phyloP scores from a whole-genome alignment of 2,329 filamentous ascomycete genomes.

The Graphiopsis chlorocephala region DNA sequence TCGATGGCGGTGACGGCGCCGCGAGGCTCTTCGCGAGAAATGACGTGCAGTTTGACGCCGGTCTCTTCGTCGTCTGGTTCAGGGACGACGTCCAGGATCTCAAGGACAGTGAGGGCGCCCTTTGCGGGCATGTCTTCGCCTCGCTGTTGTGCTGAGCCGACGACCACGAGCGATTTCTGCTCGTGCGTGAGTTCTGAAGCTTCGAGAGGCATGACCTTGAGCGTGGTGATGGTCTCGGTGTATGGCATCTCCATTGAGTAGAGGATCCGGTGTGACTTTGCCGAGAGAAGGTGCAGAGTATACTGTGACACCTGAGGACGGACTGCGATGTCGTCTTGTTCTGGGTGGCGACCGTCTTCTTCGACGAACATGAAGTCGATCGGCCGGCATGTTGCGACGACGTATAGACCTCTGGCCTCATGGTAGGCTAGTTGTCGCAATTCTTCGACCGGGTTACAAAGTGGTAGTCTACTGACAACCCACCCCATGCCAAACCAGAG shows the following conservation, averaged over 20 bases:
- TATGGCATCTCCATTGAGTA: constrained; percentile 71
- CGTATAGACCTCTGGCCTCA: constrained; percentile 69
- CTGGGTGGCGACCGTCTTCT: constrained; percentile 79
- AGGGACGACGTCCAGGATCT: constrained; percentile 87
- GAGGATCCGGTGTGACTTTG: constrained; percentile 73
- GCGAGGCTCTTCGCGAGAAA: constrained; percentile 87
- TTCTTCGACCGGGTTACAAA: constrained; percentile 58
- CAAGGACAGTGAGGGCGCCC: constrained; percentile 84
- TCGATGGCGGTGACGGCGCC: constrained; percentile 83
- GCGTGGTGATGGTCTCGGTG: constrained; percentile 73
- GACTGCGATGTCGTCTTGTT: constrained; percentile 61
- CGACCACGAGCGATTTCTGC: constrained; percentile 73
- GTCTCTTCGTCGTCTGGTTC: constrained; percentile 83
- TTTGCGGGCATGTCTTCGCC: constrained; percentile 88
- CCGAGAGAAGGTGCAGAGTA: constrained; percentile 73
- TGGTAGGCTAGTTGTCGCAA: constrained; percentile 75
- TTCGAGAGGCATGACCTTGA: constrained; percentile 82
- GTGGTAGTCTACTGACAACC: constrained; percentile 66
- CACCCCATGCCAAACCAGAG: constrained; percentile 74
- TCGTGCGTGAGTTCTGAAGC: constrained; percentile 89
- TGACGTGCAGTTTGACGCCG: constrained; percentile 76
- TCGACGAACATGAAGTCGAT: constrained; percentile 80
- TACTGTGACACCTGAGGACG: constrained; percentile 69
- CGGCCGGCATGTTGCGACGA: constrained; percentile 65
- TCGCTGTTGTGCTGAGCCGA: constrained; percentile 80